Evolutionary conservation across 2,329 filamentous ascomycete species (phyloP).

Genomic region (Ambrosiella beaveri): DNA sequence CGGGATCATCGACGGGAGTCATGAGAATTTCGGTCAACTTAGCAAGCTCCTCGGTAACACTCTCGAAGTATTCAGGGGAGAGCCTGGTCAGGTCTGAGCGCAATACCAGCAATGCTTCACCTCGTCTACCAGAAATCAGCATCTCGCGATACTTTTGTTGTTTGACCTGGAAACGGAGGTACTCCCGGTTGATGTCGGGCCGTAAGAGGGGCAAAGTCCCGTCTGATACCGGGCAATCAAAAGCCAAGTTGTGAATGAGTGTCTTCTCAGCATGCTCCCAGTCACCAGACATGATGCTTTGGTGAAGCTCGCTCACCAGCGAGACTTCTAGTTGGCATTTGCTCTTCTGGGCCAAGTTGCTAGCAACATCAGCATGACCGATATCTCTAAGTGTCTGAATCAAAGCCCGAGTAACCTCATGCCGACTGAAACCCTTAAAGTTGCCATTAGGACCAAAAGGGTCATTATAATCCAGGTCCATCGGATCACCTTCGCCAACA

Average conservation of each 20-base stretch:
- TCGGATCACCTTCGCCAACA: background rate
- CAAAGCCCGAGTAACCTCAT: constrained; percentile 82
- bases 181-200: constrained; percentile 23
- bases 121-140: no score
- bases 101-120: no score
- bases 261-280: constrained; percentile 78
- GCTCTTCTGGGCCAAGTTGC: constrained; percentile 60
- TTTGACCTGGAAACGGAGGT: constrained; percentile 75
- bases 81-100: no score
- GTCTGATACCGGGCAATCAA: background rate
- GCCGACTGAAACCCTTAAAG: constrained; percentile 36
- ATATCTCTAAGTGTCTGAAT: constrained; percentile 83
- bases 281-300: constrained; percentile 58
- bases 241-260: constrained; percentile 35
- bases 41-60: background rate
- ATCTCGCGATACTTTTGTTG: constrained; percentile 50
- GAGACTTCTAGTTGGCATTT: constrained; percentile 75
- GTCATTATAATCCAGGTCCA: background rate
- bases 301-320: constrained; percentile 71
- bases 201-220: background rate
- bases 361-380: constrained; percentile 66
- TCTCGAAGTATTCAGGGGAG: no score
- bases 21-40: constrained; percentile 81
- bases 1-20: no score
- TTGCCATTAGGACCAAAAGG: background rate